phyloP scores from a whole-genome alignment of 139 green algal species.

The Microglena sp. region DNA sequence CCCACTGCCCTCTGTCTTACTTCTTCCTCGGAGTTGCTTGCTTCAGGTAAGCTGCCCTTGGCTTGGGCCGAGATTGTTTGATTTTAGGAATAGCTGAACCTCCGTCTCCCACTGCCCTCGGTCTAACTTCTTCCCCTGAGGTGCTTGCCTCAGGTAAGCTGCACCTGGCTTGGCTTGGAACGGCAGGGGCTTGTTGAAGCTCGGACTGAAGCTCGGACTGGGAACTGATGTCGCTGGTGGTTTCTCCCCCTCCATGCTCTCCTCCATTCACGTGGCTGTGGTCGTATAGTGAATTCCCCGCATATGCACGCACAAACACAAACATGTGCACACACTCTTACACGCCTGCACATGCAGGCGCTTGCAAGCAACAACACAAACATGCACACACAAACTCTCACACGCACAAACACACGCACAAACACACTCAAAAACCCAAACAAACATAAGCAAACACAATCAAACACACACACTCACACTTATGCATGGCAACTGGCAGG shows the following conservation, averaged over 20 bases:
- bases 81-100: too few species aligned
- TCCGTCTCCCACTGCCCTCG: too few species aligned
- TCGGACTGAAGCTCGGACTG: conserved; percentile 44
- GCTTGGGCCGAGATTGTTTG: too few species aligned
- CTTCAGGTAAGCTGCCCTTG: conserved; percentile 33
- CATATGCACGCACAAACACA: conserved; percentile 37
- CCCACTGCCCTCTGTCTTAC: conserved; percentile 59
- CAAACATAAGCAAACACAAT: neutral
- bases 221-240: conserved; percentile 52
- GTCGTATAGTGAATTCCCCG: conserved; percentile 37
- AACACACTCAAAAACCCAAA: too few species aligned
- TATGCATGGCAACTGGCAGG: neutral
- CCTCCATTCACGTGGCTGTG: conserved; percentile 42
- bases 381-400: too few species aligned
- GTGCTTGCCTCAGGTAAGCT: too few species aligned
- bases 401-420: too few species aligned
- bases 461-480: neutral
- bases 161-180: too few species aligned
- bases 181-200: too few species aligned
- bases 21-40: conserved; percentile 51
- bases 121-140: conserved; percentile 13
- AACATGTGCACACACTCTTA: too few species aligned
- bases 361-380: too few species aligned
- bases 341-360: too few species aligned
- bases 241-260: conserved; percentile 52